Evolutionary conservation across 345 rosid genomes (phyloP).

Genomic region (Salix purpurea): DNA sequence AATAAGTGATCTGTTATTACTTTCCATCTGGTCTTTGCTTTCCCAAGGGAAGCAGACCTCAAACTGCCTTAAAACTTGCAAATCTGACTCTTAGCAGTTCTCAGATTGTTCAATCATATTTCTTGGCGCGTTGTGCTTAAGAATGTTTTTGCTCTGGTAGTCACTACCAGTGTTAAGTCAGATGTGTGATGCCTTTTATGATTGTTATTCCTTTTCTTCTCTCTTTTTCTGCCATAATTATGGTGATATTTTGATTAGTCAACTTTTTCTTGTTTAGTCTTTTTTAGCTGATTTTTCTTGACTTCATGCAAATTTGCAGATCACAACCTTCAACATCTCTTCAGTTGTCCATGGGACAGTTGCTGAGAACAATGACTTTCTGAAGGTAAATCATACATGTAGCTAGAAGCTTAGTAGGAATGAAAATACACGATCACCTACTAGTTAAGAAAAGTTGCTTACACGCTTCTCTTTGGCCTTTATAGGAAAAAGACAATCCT

Average conservation of each 20-base stretch:
- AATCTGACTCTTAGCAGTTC: neutral
- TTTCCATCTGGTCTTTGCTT: neutral
- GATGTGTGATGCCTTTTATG: neutral
- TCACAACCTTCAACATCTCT: slow-evolving; percentile 63
- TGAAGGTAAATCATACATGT: slow-evolving; percentile 32
- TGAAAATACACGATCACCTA: neutral
- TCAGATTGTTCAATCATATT: neutral
- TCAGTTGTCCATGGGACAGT: slow-evolving; percentile 67
- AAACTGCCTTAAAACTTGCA: neutral
- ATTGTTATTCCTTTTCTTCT: neutral
- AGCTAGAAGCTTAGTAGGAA: neutral
- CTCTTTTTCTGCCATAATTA: neutral
- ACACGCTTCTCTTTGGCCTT: neutral
- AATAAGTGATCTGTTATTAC: neutral
- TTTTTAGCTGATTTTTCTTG: neutral
- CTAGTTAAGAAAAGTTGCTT: neutral
- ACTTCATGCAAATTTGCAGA: slow-evolving; percentile 32
- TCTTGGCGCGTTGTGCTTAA: neutral
- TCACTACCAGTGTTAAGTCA: neutral
- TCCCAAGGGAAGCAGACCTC: neutral
- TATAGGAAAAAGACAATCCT: slow-evolving; percentile 57
- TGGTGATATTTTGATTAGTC: neutral
- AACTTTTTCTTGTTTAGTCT: neutral
- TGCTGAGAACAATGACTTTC: slow-evolving; percentile 53
- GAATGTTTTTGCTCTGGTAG: neutral